Percentiles rank a stretch among this genome's conserved stretches.
Evolutionary conservation across 306 rosid genomes (phyloP).

Genomic region (Gastrolobium villosum): DNA sequence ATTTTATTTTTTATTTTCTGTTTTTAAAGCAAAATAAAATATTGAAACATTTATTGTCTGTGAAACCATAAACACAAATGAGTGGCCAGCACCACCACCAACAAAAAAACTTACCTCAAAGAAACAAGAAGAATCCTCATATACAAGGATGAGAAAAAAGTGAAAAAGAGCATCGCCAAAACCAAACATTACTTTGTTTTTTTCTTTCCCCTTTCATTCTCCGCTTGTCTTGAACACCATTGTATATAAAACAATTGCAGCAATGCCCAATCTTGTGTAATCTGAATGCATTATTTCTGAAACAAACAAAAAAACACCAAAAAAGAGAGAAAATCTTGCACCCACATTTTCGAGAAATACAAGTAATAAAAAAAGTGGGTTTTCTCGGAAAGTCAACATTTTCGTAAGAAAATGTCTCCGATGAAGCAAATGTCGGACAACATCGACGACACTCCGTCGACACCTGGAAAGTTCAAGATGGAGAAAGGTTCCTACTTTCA

Average conservation of each 20-base stretch:
- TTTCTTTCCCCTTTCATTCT: constrained; percentile 9
- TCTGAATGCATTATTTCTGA: not conserved
- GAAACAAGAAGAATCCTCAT: constrained; percentile 62
- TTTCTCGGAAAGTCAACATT: constrained; percentile 57
- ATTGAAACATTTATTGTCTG: constrained; percentile 23
- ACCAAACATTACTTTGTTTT: not conserved
- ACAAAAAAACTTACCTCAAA: constrained; percentile 49
- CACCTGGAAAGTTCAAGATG: constrained; percentile 81
- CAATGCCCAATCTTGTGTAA: constrained; percentile 37
- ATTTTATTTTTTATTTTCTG: not conserved
- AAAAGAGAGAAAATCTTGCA: not conserved
- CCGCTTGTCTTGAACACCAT: constrained; percentile 42
- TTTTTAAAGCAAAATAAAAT: constrained; percentile 38
- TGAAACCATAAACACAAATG: constrained; percentile 35
- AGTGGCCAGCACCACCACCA: constrained; percentile 12
- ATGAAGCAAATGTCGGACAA: too few relatives aligned
- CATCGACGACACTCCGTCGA: constrained; percentile 26
- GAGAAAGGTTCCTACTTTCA: constrained; percentile 66
- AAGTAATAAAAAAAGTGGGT: constrained; percentile 3
- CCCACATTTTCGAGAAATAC: not conserved
- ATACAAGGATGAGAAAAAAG: constrained; percentile 28
- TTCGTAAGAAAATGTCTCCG: too few relatives aligned
- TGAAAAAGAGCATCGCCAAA: constrained; percentile 11
- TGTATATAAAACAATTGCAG: not conserved
- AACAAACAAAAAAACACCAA: not conserved